Evolutionary conservation across 2,329 filamentous ascomycete species (phyloP), one percentile per base, ranked within the genome.

Genomic region (Paracorniculantispora psalliotae): DNA sequence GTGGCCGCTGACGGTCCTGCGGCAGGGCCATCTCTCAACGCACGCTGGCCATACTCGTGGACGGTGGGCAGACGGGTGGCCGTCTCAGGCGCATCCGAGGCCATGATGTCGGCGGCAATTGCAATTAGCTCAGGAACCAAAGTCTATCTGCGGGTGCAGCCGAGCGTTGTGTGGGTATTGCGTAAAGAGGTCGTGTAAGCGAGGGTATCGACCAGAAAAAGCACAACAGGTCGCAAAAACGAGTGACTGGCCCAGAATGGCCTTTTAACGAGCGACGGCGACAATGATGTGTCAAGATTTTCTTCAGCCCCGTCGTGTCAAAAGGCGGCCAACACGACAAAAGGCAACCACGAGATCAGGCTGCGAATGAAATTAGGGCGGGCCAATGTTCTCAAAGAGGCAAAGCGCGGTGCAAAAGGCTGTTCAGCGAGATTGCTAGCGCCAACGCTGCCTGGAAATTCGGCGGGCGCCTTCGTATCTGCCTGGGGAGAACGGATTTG

Each of bases 201-300:
- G 53, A 35, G 23, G 19, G 43, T 37, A 47, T 35, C 26, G 43
- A 33, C 19, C 17, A 15, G 26, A 28, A 12, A 44, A 26, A 7
- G 7, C 21, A 12, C 2, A 28, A 30, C 39, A 30, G 7, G 30
- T 5, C 17, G n/a, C 23, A 25, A 48, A 39, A 57, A 46, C 44
- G 54, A 49, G n/a, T 49, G 54, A 49, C 54, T 49, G 54, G 54
- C 23, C 44, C 13, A 41, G n/a, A 44, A 23, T 26, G 13, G 35
- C 17, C n/a, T 44, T 43, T 57, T 10, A 57, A 44, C 25, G 46
- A 57, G 25, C 10, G 46, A 49, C 52, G 30, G 19, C n/a, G 19
- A 37, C 12, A 4, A 44, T 56, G 41, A 7, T 9, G 53, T 48
- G 43, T 25, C 33, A 56, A 28, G 23, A 21, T 56, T 56, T 48